phyloP scores from a whole-genome alignment of 257 asterid species.

The Solanum megistacrolobum region DNA sequence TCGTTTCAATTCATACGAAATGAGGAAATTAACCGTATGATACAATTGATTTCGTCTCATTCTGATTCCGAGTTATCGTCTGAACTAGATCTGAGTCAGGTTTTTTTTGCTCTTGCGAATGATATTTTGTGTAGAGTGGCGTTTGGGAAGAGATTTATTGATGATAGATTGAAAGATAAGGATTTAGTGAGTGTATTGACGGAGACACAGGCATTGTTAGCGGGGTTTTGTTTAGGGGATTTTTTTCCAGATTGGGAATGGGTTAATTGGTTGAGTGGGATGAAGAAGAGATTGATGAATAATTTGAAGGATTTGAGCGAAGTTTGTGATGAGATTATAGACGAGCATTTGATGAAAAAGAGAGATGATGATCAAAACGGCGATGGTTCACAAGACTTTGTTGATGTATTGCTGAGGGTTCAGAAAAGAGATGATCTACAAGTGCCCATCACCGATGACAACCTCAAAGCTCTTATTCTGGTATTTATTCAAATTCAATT shows the following conservation, averaged over 20 bases:
- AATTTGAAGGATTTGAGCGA: conserved; percentile 20
- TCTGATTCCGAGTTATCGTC: neutral
- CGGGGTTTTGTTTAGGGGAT: conserved; percentile 27
- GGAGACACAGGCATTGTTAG: conserved; percentile 26
- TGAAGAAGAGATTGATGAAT: conserved; percentile 21
- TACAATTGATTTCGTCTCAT: neutral
- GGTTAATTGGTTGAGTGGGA: conserved; percentile 27
- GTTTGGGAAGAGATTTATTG: conserved; percentile 23
- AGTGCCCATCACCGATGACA: conserved; percentile 29
- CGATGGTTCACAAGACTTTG: conserved; percentile 5
- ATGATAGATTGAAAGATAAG: neutral
- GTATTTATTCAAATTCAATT: neutral
- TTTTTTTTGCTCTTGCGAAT: conserved; percentile 17
- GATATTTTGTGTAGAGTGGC: conserved; percentile 27
- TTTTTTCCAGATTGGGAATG: conserved; percentile 27
- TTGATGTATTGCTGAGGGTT: conserved; percentile 24
- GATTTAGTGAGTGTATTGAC: conserved; percentile 21
- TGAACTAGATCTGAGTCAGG: conserved; percentile 17
- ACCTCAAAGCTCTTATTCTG: conserved; percentile 35
- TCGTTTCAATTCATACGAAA: conserved; percentile 16
- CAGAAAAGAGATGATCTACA: conserved; percentile 23
- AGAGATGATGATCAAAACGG: neutral
- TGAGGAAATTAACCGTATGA: conserved; percentile 21
- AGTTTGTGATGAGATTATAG: conserved; percentile 26
- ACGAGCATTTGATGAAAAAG: conserved; percentile 7